Conservation (phyloP, 1,139 yeast genomes). For the Protomyces gravidus region DNA sequence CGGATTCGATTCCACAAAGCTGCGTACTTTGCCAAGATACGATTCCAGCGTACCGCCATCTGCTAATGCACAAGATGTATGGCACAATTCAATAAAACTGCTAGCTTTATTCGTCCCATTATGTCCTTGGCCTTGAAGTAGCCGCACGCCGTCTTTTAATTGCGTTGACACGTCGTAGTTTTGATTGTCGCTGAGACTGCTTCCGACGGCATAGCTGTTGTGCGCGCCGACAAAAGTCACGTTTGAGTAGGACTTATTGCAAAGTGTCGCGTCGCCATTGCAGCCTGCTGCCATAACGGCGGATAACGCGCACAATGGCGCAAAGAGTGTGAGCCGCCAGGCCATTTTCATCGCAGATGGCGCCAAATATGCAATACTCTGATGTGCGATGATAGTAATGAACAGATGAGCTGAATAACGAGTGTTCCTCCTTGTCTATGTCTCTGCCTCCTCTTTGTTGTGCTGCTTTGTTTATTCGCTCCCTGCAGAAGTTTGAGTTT, state of each 20-base stretch:
- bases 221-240: constrained; percentile 28
- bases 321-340: not conserved
- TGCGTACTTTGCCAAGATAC: constrained; percentile 19
- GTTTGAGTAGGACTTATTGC: constrained; percentile 19
- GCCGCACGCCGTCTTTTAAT: constrained; percentile 21
- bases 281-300: not conserved
- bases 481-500: no score
- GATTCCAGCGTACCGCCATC: constrained; percentile 27
- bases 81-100: constrained; percentile 13
- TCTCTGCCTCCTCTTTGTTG: no score
- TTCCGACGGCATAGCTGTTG: constrained; percentile 25
- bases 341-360: not conserved
- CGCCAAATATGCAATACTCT: no score
- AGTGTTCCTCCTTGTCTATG: no score
- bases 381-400: no score
- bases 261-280: not conserved
- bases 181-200: constrained; percentile 14
- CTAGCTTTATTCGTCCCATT: constrained; percentile 8
- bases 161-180: constrained; percentile 19
- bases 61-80: constrained; percentile 24
- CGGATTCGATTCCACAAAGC: constrained; percentile 18
- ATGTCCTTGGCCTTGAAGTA: constrained; percentile 25
- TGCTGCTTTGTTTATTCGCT: no score
- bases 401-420: no score
- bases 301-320: not conserved